These are phyloP conservation scores for Coprinellus micaceus DNA, from an alignment of 768 basidiomycete species.

Conservation along the genomic window DNA sequence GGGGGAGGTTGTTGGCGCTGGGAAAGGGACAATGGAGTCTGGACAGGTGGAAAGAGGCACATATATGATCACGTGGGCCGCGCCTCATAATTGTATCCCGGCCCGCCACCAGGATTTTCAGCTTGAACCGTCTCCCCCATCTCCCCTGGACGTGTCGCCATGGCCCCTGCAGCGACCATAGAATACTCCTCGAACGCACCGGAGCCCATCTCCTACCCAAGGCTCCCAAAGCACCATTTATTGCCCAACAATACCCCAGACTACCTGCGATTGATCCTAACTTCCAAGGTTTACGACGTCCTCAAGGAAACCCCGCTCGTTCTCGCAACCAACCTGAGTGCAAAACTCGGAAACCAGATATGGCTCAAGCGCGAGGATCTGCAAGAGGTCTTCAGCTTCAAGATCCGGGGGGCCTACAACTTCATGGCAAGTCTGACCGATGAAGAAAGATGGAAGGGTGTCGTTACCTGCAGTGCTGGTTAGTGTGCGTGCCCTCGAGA, in stretches of 20 bases:
- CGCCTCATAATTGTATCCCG: not conserved
- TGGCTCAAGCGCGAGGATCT: conserved; percentile 97
- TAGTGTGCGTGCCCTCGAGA: conserved; percentile 51
- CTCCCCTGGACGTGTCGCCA: conserved; percentile 16
- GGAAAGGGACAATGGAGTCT: not conserved
- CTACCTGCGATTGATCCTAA: conserved; percentile 84
- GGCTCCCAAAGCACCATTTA: conserved; percentile 62
- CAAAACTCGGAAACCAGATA: conserved; percentile 87
- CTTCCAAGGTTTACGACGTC: conserved; percentile 88
- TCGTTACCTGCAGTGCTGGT: conserved; percentile 98
- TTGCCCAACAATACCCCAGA: conserved; percentile 68
- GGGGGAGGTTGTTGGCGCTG: not conserved
- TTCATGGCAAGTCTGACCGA: conserved; percentile 88
- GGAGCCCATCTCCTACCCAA: conserved; percentile 60
- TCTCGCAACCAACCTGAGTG: conserved; percentile 79
- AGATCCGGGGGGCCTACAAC: conserved; percentile 97
- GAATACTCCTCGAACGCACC: conserved; percentile 72
- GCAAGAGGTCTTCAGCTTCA: conserved; percentile 98
- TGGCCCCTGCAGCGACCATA: conserved; percentile 50
- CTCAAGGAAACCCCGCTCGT: conserved; percentile 88
- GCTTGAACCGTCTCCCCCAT: not conserved
- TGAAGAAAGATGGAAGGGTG: conserved; percentile 95
- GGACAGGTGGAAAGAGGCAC: not conserved
- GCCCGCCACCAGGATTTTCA: not conserved
- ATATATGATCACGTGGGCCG: not conserved